phyloP scores from a whole-genome alignment of 2,329 filamentous ascomycete genomes.

The Colletotrichum sp. region DNA sequence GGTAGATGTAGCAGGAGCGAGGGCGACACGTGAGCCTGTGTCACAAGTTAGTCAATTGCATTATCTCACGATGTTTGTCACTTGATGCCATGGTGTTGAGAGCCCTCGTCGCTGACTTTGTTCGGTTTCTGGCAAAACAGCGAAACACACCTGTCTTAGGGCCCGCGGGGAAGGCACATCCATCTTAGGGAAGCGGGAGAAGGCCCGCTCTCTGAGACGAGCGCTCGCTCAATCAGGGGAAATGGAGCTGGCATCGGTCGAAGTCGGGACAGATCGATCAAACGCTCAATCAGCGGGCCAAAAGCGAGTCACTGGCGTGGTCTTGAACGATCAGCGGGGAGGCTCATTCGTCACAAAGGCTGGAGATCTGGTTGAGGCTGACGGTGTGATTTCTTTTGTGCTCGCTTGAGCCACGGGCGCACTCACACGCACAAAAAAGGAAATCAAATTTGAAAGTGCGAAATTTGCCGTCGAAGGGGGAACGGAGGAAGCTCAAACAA shows the following conservation, averaged over 20 bases:
- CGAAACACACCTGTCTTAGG: not conserved
- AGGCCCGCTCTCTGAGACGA: not conserved
- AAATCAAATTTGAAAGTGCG: not conserved
- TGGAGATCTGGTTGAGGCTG: not conserved
- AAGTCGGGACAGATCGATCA: not conserved
- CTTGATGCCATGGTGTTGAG: not conserved
- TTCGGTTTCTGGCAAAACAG: not conserved
- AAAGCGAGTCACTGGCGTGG: not conserved
- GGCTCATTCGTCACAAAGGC: not conserved
- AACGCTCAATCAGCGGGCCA: not conserved
- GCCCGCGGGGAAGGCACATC: not conserved
- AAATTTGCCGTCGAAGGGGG: not conserved
- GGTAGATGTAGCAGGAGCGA: not conserved
- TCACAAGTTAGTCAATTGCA: not conserved
- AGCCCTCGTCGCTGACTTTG: not conserved
- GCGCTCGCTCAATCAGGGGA: not conserved
- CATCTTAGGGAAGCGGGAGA: not conserved
- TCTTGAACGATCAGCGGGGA: not conserved
- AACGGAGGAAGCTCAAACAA: not conserved
- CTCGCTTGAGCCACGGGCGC: not conserved
- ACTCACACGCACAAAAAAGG: not conserved
- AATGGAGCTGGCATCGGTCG: not conserved
- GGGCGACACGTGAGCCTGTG: not conserved
- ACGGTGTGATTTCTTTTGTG: not conserved
- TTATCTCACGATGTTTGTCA: not conserved